Evolutionary conservation across 2,329 filamentous ascomycete species (phyloP).

Genomic region (Aspergillus latus): DNA sequence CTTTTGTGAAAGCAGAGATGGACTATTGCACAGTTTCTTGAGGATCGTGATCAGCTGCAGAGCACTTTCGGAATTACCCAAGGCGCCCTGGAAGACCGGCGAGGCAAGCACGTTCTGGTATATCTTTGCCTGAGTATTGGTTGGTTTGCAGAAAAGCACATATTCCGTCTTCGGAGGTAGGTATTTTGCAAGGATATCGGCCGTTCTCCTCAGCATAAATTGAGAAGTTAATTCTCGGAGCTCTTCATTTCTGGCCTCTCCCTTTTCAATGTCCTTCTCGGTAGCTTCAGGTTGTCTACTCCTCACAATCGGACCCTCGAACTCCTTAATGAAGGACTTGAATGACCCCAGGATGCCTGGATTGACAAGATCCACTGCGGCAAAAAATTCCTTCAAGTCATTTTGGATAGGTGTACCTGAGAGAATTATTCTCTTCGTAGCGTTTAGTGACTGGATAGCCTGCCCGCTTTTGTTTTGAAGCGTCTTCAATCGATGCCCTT

Average conservation of each 20-base stretch:
- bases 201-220: constrained; percentile 66
- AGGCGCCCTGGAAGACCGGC: constrained; percentile 60
- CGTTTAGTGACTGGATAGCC: constrained; percentile 64
- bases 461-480: constrained; percentile 67
- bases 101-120: constrained; percentile 66
- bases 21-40: constrained; percentile 74
- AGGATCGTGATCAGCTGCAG: constrained; percentile 70
- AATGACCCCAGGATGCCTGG: constrained; percentile 64
- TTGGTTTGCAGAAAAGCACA: constrained; percentile 65
- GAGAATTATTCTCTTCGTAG: constrained; percentile 61
- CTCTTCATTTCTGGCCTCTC: constrained; percentile 61
- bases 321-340: constrained; percentile 62
- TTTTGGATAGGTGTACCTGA: constrained; percentile 70
- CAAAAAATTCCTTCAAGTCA: constrained; percentile 66
- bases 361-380: constrained; percentile 68
- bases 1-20: constrained; percentile 59
- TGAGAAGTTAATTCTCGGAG: constrained; percentile 59
- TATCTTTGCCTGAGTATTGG: constrained; percentile 58
- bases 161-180: constrained; percentile 68
- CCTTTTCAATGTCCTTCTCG: constrained; percentile 62
- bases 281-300: constrained; percentile 65
- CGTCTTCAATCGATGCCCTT: constrained; percentile 67
- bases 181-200: constrained; percentile 65
- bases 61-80: constrained; percentile 62
- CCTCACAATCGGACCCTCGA: constrained; percentile 64